Conservation (phyloP, 306 rosid genomes). For the Biancaea sappan region DNA sequence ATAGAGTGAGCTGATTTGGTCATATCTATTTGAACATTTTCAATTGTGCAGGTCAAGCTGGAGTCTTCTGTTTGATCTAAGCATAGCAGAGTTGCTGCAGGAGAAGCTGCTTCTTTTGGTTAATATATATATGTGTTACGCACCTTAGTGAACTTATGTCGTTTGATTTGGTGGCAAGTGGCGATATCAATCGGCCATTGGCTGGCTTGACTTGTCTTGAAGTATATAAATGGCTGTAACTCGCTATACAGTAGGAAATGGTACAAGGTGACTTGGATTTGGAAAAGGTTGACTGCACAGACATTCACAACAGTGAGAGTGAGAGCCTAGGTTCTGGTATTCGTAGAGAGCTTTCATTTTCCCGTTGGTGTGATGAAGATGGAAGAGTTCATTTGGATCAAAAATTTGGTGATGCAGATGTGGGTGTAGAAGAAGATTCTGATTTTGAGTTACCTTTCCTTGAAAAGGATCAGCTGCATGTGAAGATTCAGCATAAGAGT, state of each 20-base stretch:
- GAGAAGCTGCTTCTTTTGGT: constrained; percentile 29
- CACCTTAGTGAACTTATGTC: constrained; percentile 24
- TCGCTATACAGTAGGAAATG: constrained; percentile 56
- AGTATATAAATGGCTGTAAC: constrained; percentile 41
- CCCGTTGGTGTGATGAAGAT: constrained; percentile 69
- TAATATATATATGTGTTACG: too few relatives aligned
- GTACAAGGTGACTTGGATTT: constrained; percentile 52
- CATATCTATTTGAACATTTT: constrained; percentile 24
- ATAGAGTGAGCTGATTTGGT: constrained; percentile 15
- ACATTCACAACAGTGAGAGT: constrained; percentile 33
- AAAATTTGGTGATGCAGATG: constrained; percentile 44
- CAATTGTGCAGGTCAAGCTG: constrained; percentile 36
- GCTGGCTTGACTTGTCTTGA: constrained; percentile 32
- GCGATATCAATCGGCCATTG: constrained; percentile 31
- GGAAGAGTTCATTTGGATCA: constrained; percentile 47
- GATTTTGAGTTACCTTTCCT: constrained; percentile 64
- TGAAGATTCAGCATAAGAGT: constrained; percentile 48
- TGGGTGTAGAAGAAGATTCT: constrained; percentile 50
- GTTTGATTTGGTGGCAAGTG: constrained; percentile 34
- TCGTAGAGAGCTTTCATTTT: constrained; percentile 72
- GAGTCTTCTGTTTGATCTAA: constrained; percentile 32
- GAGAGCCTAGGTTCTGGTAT: constrained; percentile 46
- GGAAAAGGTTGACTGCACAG: constrained; percentile 42
- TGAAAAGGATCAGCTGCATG: constrained; percentile 45
- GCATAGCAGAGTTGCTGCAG: constrained; percentile 4